Evolutionary conservation across 1,284 basidiomycete species (phyloP).

Genomic region (Porphyrellus sp.): DNA sequence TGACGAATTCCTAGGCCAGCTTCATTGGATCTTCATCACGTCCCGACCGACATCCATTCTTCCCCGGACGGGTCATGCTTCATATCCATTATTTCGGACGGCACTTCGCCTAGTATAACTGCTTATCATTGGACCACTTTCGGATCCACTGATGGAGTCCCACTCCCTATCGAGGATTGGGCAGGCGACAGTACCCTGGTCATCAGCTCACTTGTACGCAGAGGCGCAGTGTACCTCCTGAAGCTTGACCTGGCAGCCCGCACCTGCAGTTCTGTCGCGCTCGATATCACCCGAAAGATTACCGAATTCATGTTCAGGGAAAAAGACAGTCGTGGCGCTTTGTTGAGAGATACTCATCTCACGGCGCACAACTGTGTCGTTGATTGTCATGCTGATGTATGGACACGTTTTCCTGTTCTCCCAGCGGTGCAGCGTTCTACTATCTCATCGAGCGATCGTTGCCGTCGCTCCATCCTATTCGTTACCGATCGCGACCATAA

Average conservation of each 20-base stretch:
- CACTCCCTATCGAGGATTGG: slow-evolving; percentile 34
- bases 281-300: slow-evolving; percentile 51
- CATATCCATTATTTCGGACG: slow-evolving; percentile 32
- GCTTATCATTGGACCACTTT: slow-evolving; percentile 58
- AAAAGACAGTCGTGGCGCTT: slow-evolving; percentile 19
- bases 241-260: slow-evolving; percentile 35
- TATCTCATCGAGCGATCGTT: slow-evolving; percentile 35
- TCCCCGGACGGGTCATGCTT: slow-evolving; percentile 57
- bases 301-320: slow-evolving; percentile 56
- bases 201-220: slow-evolving; percentile 46
- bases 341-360: slow-evolving; percentile 17
- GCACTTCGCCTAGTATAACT: slow-evolving; percentile 24
- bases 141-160: slow-evolving; percentile 47
- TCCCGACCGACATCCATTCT: slow-evolving; percentile 39
- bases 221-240: slow-evolving; percentile 43
- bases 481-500: slow-evolving; percentile 39
- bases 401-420: slow-evolving; percentile 60
- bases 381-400: slow-evolving; percentile 56
- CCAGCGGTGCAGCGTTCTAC: slow-evolving; percentile 50
- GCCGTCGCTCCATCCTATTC: slow-evolving; percentile 39
- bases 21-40: slow-evolving; percentile 37
- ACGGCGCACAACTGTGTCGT: slow-evolving; percentile 49
- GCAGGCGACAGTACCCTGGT: slow-evolving; percentile 26
- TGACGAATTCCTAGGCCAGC: slow-evolving; percentile 41
- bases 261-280: slow-evolving; percentile 40